Base-by-base conservation (phyloP, 2,329 filamentous ascomycete species). In the Torrubiellomyces zombiae region DNA sequence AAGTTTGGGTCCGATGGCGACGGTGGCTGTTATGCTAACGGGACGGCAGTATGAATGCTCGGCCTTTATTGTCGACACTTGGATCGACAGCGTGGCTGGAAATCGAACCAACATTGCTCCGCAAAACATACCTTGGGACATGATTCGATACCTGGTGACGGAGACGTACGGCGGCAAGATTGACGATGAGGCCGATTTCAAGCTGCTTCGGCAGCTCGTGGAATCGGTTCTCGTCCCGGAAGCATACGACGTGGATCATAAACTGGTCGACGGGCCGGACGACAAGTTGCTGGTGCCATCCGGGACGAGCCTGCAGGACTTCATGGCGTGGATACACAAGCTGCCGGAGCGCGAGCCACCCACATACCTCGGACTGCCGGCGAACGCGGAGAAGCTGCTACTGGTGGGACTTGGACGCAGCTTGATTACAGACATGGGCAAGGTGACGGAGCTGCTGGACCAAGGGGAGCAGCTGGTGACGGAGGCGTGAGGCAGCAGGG, bases 91-190 rank as follows among this genome's bases (percentile, higher is more conserved):
- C 4, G 72, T 81, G 16, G 79, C 86, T 3, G 72, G 77, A 38
- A 82, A 77, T 36, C 75, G 89, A 30, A 86, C 82, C 31, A 98
- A 98, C 48, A 75, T 98, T 38, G 82, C 85, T 3, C 89, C 89
- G 4, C 70, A 78, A 42, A 93, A 91, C 44, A 80, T 98, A 12
- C 91, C 89, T 2, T 98, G 89, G 89, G 77, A 91, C 29, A 85
- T 98, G 69, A 75, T 98, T 34, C 75, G 82, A 32, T 83, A 77
- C 27, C 67, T 98, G 10, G 67, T 98, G 29, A 79, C 77, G 1
- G 86, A 95, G 54, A 95, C 85, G 34, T 98, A 98, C 45, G 89
- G 89, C 35, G 89, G 89, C 50, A 98, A 98, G 60, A 85, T 98
- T 39, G 89, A 98, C 45, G 72, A 94, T 44, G 77, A 83, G 35